These are phyloP conservation scores for Crotalaria pallida DNA, from an alignment of 306 rosid species.

Conservation along the genomic window DNA sequence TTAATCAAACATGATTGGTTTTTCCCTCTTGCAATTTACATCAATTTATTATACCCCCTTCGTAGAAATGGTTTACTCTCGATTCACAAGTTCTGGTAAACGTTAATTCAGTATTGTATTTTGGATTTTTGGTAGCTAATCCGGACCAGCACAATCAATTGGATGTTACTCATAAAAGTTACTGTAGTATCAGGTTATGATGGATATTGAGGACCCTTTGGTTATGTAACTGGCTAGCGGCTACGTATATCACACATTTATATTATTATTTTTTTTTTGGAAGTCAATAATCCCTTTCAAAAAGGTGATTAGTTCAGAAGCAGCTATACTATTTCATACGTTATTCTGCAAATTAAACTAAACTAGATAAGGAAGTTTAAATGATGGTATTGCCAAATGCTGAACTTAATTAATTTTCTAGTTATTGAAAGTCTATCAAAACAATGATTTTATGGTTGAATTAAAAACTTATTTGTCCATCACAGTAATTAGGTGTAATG, in stretches of 20 bases:
- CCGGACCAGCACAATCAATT: neutral
- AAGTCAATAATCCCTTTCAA: neutral
- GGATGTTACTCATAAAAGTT: neutral
- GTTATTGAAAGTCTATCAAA: neutral
- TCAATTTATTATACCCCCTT: neutral
- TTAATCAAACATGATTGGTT: neutral
- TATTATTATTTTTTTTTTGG: neutral
- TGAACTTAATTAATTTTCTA: neutral
- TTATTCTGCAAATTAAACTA: no score
- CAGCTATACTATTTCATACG: neutral
- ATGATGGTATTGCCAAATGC: neutral
- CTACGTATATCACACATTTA: no score
- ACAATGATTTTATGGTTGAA: neutral
- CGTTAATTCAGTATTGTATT: neutral
- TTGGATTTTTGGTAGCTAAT: neutral
- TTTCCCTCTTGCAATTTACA: neutral
- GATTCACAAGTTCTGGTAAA: neutral
- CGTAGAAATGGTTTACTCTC: neutral
- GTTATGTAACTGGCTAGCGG: no score
- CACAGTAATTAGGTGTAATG: neutral
- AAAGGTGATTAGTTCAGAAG: neutral
- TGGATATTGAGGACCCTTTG: neutral
- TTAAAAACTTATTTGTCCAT: neutral
- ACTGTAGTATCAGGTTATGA: no score
- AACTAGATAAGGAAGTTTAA: no score